Evolutionary conservation across 2,329 filamentous ascomycete genomes (phyloP), one percentile per base, ranked within the genome.

Genomic region (Ambrosiella xylebori): DNA sequence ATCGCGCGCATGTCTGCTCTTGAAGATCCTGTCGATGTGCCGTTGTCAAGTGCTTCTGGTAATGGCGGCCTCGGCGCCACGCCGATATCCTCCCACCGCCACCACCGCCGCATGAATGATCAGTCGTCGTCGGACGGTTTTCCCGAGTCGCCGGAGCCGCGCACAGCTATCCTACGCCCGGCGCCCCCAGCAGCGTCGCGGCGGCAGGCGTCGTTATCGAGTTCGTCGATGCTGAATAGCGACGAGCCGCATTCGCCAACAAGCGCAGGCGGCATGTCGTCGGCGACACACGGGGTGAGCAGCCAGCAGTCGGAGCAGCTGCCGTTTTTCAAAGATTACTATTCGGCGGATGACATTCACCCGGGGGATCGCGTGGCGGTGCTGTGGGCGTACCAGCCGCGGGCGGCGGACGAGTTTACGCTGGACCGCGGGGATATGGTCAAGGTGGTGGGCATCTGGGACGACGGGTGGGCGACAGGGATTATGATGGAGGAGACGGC

Each of bases 361-460:
- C 86, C 91, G 0, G 85, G 87, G 59, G 90, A 97, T 65, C 85
- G 85, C 60, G 91, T 98, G 47, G 81, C 93, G 12, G 88, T 89
- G 1, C 78, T 98, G 12, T 98, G 93, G 93, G 91, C 93, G 1
- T 98, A 98, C 69, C 88, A 95, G 65, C 91, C 93, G 39, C 86
- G 93, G 39, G 93, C 93, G 3, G 81, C 83, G 37, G 93, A 98
- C 66, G 93, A 98, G 67, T 97, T 97, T 66, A 77, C 88, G 44
- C 76, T 98, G 41, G 93, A 97, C 65, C 82, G 93, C 60, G 93
- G 93, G 57, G 93, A 98, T 67, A 96, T 98, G 90, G 78, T 98
- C 66, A 97, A 96, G 73, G 84, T 98, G 12, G 85, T 97, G 38
- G 93, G 93, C 62, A 98, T 98, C 64, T 98, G 93, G 93, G 93